Conservation (phyloP, 164 flowering plant species). For the Tetrastigma voinierianum region DNA sequence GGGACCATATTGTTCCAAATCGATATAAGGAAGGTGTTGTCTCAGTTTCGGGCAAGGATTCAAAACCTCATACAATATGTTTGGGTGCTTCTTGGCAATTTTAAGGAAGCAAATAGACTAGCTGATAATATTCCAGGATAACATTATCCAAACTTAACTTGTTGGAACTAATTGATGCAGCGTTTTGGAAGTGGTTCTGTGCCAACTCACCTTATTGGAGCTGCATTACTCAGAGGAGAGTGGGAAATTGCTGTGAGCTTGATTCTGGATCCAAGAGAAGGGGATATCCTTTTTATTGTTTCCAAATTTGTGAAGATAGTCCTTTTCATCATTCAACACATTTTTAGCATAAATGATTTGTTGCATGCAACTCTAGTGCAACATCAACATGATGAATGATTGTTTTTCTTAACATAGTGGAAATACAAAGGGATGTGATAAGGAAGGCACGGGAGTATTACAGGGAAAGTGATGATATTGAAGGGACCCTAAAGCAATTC, state of each 20-base stretch:
- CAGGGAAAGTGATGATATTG: conserved; percentile 77
- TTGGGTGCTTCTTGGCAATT: too few species aligned
- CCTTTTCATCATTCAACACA: background rate
- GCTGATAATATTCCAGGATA: too few species aligned
- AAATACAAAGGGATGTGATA: conserved; percentile 59
- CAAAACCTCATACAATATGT: too few species aligned
- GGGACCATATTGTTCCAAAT: too few species aligned
- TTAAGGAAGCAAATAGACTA: too few species aligned
- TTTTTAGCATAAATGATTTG: background rate
- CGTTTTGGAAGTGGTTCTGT: conserved; percentile 97
- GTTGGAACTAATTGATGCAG: conserved; percentile 34
- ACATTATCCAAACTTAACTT: conserved; percentile 11
- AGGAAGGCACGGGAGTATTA: conserved; percentile 69
- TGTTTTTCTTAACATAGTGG: conserved; percentile 47
- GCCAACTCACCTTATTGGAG: conserved; percentile 88
- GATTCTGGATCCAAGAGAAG: conserved; percentile 97
- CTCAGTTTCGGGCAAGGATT: too few species aligned
- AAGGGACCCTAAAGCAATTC: conserved; percentile 70
- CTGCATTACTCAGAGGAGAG: conserved; percentile 87
- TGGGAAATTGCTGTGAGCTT: conserved; percentile 74
- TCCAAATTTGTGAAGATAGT: background rate
- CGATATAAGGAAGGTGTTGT: too few species aligned
- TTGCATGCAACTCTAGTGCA: conserved; percentile 2
- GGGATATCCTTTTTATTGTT: conserved; percentile 83
- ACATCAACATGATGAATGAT: background rate